Conservation (phyloP, 2,329 filamentous ascomycete genomes). For the Penicillium occitanis region DNA sequence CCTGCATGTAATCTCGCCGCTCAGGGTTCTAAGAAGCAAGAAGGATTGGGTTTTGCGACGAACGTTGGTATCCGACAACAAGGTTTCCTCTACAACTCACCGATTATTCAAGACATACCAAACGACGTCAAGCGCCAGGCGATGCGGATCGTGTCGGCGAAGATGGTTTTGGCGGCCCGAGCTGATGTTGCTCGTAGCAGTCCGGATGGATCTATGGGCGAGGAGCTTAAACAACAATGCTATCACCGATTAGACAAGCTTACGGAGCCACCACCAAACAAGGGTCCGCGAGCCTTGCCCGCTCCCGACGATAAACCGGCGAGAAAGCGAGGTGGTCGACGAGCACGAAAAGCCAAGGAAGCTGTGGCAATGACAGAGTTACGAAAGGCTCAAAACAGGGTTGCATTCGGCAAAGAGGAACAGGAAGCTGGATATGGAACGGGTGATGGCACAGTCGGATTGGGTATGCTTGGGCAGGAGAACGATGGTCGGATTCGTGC, state of each 20-base stretch:
- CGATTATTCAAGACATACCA: conserved; percentile 80
- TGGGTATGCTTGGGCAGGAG: conserved; percentile 91
- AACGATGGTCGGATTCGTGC: conserved; percentile 87
- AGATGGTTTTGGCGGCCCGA: conserved; percentile 88
- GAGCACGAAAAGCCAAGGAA: conserved; percentile 92
- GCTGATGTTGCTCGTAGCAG: conserved; percentile 83
- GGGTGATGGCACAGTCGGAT: conserved; percentile 78
- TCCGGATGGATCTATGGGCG: conserved; percentile 77
- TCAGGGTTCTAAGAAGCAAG: conserved; percentile 84
- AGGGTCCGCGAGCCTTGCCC: conserved; percentile 80
- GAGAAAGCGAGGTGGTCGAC: conserved; percentile 84
- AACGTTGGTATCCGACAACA: conserved; percentile 90
- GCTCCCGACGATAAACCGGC: conserved; percentile 94
- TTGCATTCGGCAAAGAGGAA: conserved; percentile 95
- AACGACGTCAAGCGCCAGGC: conserved; percentile 87
- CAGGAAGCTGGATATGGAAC: conserved; percentile 87
- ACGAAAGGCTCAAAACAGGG: conserved; percentile 90
- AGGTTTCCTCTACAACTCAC: conserved; percentile 89
- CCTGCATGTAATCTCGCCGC: conserved; percentile 90
- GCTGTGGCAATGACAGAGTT: conserved; percentile 96
- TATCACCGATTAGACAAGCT: conserved; percentile 87
- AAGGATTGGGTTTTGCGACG: conserved; percentile 79
- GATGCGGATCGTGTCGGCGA: conserved; percentile 90
- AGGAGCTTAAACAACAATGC: conserved; percentile 78
- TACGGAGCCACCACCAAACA: conserved; percentile 86